Conservation (phyloP, 768 basidiomycete genomes). For the Neoboletus magnificus region DNA sequence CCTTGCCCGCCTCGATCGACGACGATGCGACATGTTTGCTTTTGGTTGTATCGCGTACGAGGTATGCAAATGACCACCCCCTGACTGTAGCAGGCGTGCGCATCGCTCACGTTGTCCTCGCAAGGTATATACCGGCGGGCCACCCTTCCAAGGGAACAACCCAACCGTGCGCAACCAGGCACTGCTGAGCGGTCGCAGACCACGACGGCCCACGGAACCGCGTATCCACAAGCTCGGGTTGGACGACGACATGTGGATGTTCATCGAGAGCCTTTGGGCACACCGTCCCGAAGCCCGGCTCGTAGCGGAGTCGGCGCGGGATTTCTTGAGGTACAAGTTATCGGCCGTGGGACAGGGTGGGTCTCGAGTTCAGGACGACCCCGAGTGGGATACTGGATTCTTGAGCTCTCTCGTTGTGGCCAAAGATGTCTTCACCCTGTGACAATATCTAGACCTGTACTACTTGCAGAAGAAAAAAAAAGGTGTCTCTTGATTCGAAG, state of each 20-base stretch:
- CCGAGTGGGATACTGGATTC: constrained; percentile 26
- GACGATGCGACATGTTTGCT: constrained; percentile 35
- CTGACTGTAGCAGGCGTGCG: neutral
- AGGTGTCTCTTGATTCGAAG: neutral
- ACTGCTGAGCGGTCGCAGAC: constrained; percentile 13
- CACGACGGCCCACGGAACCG: constrained; percentile 17
- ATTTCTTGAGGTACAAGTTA: constrained; percentile 20
- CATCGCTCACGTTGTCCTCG: neutral
- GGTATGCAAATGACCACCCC: constrained; percentile 13
- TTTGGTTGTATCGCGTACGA: constrained; percentile 35
- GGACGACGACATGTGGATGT: constrained; percentile 31
- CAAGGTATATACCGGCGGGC: constrained; percentile 28
- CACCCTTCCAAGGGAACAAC: constrained; percentile 24
- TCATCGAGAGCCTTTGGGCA: constrained; percentile 30
- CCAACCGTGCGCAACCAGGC: constrained; percentile 16
- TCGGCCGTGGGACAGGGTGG: neutral
- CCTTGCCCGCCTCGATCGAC: constrained; percentile 19
- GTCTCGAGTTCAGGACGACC: constrained; percentile 10
- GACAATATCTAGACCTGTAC: neutral
- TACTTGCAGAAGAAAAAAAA: neutral
- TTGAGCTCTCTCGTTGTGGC: constrained; percentile 10
- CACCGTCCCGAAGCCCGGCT: constrained; percentile 26
- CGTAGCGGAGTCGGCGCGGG: constrained; percentile 20
- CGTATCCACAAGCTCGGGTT: constrained; percentile 18
- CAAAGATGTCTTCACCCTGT: constrained; percentile 15